These are phyloP conservation scores for Eimeria falciformis DNA, from an alignment of 169 alveolate species.

Conservation along the genomic window DNA sequence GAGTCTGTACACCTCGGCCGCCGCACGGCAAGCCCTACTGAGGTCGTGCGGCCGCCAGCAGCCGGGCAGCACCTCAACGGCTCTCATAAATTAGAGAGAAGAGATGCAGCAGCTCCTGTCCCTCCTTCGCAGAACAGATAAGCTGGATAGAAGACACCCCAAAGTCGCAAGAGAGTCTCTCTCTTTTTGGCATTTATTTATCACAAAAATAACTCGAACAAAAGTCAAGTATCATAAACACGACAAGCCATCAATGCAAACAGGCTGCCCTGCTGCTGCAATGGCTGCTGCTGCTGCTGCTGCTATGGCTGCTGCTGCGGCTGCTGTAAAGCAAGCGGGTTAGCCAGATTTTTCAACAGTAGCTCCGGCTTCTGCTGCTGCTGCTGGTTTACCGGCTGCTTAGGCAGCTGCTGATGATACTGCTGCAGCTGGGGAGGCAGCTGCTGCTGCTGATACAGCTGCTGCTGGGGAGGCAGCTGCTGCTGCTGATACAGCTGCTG, in stretches of 20 bases:
- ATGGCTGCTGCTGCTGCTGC: neutral
- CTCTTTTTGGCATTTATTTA: neutral
- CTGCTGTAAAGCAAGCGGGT: neutral
- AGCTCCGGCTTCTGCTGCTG: neutral
- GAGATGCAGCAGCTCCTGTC: too few relatives aligned
- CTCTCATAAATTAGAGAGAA: neutral
- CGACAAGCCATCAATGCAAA: neutral
- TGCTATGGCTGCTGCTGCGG: neutral
- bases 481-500: neutral
- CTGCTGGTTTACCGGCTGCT: neutral
- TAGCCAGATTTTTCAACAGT: neutral
- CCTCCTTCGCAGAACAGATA: neutral
- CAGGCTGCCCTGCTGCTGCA: neutral
- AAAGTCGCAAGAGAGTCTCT: neutral
- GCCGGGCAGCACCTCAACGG: neutral
- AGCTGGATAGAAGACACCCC: neutral
- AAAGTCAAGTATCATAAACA: neutral
- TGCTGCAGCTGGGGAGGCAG: neutral
- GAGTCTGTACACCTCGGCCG: constrained; percentile 86
- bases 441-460: constrained; percentile 28
- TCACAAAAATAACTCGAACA: neutral
- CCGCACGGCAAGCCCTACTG: neutral
- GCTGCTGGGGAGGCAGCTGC: neutral
- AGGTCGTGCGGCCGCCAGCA: neutral
- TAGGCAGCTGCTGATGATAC: constrained; percentile 7